These are phyloP conservation scores for Ilyonectria robusta DNA, from an alignment of 2,329 filamentous ascomycete genomes.

Conservation along the genomic window DNA sequence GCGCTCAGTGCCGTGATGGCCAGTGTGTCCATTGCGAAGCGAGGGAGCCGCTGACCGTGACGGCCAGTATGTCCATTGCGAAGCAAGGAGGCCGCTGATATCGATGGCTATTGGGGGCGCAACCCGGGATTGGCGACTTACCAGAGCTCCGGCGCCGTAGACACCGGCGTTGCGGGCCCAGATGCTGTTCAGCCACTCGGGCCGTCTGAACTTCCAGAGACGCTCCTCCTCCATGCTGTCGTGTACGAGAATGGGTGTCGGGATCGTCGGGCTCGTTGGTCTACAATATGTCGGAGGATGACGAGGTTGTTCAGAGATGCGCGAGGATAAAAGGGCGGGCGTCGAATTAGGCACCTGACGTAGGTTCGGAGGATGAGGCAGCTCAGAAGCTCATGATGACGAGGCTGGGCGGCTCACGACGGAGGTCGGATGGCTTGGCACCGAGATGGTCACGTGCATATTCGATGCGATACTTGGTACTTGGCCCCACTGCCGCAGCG, in stretches of 20 bases:
- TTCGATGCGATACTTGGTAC: background rate
- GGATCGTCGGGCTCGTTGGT: background rate
- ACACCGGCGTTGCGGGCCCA: conserved; percentile 75
- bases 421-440: conserved; percentile 27
- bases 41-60: background rate
- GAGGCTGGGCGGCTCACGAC: conserved; percentile 40
- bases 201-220: conserved; percentile 77
- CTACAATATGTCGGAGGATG: background rate
- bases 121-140: conserved; percentile 56
- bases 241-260: background rate
- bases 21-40: background rate
- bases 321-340: conserved; percentile 32
- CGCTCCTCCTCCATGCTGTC: conserved; percentile 72
- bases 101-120: background rate
- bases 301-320: conserved; percentile 27
- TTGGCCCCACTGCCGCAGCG: background rate
- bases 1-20: conserved; percentile 1
- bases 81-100: background rate
- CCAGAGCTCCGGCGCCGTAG: conserved; percentile 74
- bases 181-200: conserved; percentile 76
- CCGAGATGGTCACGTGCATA: conserved; percentile 38
- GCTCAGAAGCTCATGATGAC: conserved; percentile 46
- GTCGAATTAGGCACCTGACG: conserved; percentile 29
- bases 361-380: conserved; percentile 22
- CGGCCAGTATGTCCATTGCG: background rate